These are phyloP conservation scores for Hirsutella rhossiliensis DNA, from an alignment of 2,329 filamentous ascomycete genomes.

Conservation along the genomic window DNA sequence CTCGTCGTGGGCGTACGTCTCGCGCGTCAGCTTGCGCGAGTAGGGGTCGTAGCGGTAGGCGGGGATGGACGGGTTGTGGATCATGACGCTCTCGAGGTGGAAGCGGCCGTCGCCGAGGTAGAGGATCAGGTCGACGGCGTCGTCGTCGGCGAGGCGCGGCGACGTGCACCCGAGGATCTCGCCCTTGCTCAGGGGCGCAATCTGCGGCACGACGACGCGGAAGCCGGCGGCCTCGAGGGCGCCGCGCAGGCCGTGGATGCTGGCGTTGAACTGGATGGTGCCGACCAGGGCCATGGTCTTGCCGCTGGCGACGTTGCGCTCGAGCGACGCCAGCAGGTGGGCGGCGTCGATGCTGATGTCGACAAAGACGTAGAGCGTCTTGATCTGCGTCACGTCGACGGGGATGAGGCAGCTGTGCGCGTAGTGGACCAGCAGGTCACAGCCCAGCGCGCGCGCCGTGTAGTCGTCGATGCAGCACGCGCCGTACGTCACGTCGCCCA, in stretches of 20 bases:
- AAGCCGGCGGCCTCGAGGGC: constrained; percentile 76
- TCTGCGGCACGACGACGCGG: constrained; percentile 78
- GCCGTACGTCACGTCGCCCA: constrained; percentile 98
- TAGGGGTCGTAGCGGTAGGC: constrained; percentile 98
- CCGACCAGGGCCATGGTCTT: constrained; percentile 89
- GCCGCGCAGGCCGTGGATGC: constrained; percentile 73
- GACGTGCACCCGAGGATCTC: constrained; percentile 98
- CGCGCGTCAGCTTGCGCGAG: constrained; percentile 78
- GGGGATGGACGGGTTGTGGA: constrained; percentile 83
- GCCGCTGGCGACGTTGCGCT: constrained; percentile 73
- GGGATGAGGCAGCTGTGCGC: constrained; percentile 95
- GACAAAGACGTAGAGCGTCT: constrained; percentile 95
- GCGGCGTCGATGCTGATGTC: constrained; percentile 91
- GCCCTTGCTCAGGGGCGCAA: constrained; percentile 81
- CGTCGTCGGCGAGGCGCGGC: constrained; percentile 49
- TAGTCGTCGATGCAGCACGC: constrained; percentile 99
- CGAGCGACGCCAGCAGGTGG: constrained; percentile 76
- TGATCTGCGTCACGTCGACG: constrained; percentile 91
- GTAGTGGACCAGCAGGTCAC: constrained; percentile 91
- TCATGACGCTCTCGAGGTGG: constrained; percentile 98
- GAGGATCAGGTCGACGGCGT: constrained; percentile 62
- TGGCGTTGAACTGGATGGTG: constrained; percentile 98
- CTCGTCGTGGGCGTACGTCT: constrained; percentile 83
- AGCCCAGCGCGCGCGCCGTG: constrained; percentile 85
- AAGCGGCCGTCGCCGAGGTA: constrained; percentile 90